phyloP scores from a whole-genome alignment of 1,139 yeast genomes.

The Debaryomyces sp. region DNA sequence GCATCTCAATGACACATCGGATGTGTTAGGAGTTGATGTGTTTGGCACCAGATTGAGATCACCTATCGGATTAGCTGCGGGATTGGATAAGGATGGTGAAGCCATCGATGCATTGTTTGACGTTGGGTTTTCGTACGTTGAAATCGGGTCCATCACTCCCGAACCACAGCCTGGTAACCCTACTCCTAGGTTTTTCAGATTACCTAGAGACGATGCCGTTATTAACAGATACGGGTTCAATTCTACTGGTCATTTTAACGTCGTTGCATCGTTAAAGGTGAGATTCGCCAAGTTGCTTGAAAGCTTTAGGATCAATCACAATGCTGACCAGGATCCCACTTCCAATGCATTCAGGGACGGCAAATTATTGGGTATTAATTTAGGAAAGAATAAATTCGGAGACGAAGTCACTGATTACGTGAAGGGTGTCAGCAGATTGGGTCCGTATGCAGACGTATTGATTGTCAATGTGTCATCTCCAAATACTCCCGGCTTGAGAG shows the following conservation, averaged over 20 bases:
- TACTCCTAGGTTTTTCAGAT: conserved; percentile 83
- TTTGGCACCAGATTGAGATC: conserved; percentile 66
- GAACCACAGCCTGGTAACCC: conserved; percentile 94
- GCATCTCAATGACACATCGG: conserved; percentile 45
- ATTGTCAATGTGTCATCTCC: conserved; percentile 96
- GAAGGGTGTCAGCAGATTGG: conserved; percentile 79
- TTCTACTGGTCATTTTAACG: conserved; percentile 82
- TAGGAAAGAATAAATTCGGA: conserved; percentile 91
- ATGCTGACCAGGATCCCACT: conserved; percentile 29
- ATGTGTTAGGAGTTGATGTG: conserved; percentile 57
- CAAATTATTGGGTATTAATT: conserved; percentile 75
- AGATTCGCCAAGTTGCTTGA: conserved; percentile 53
- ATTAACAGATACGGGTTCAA: conserved; percentile 95
- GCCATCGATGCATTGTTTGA: conserved; percentile 83
- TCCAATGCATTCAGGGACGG: conserved; percentile 65
- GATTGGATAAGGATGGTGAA: conserved; percentile 92
- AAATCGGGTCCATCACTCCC: conserved; percentile 93
- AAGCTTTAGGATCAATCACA: conserved; percentile 18
- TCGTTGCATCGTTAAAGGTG: conserved; percentile 62
- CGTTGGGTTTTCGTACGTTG: conserved; percentile 86
- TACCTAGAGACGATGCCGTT: conserved; percentile 84
- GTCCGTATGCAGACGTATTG: conserved; percentile 83
- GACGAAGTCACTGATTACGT: conserved; percentile 88
- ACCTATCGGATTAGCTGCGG: conserved; percentile 95
- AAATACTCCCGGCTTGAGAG: conserved; percentile 92